phyloP scores from a whole-genome alignment of 345 rosid species.

The Melaleuca alternifolia region DNA sequence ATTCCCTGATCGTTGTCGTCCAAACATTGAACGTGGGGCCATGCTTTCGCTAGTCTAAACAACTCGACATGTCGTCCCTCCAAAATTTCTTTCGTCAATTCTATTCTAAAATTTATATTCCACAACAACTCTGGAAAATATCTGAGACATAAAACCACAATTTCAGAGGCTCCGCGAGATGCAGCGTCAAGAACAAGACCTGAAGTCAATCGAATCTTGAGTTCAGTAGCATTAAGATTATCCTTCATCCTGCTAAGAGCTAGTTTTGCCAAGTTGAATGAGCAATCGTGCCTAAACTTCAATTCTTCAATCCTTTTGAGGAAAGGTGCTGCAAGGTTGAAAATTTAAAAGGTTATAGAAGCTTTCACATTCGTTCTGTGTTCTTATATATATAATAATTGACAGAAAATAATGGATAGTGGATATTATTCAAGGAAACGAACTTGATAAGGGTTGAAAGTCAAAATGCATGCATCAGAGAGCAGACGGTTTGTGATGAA shows the following conservation, averaged over 20 bases:
- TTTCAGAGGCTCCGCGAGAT: not conserved
- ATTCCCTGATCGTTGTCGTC: too few species aligned
- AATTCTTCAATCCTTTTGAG: not conserved
- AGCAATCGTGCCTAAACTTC: not conserved
- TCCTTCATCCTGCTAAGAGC: not conserved
- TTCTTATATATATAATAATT: too few species aligned
- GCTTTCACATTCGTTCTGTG: not conserved
- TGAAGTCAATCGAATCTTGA: not conserved
- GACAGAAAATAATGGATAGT: not conserved
- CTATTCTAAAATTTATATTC: not conserved
- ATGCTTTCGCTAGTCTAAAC: not conserved
- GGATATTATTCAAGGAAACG: not conserved
- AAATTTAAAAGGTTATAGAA: not conserved
- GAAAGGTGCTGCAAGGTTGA: not conserved
- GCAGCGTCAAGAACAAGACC: not conserved
- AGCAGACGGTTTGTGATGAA: not conserved
- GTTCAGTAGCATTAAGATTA: not conserved
- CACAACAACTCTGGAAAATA: not conserved
- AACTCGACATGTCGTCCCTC: not conserved
- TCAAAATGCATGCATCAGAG: not conserved
- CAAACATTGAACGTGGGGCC: not conserved
- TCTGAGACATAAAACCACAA: not conserved
- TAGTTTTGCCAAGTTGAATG: not conserved
- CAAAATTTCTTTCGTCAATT: not conserved
- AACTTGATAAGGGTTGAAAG: not conserved